A percentile compares a stretch with the other conserved stretches of the same genome.
Evolutionary conservation across 495 filamentous ascomycete species (phyloP).

Genomic region (Pseudomonodictys pantanalensis): DNA sequence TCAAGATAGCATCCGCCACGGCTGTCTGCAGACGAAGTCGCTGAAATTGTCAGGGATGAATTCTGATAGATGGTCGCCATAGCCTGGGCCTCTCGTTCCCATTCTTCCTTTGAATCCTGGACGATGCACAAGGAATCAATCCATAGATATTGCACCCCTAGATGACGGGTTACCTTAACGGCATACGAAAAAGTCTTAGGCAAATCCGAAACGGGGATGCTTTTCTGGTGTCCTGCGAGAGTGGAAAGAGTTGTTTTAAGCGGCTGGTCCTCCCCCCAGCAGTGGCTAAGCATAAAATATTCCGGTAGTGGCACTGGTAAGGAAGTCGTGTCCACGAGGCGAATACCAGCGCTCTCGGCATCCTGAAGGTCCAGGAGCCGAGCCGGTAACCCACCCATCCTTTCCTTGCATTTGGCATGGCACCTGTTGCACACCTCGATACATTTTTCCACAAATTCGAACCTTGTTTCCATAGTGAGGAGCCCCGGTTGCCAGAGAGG

Average conservation of each 20-base stretch:
- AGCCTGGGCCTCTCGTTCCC: neutral
- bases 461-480: neutral
- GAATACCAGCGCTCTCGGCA: neutral
- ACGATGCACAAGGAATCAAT: conserved; percentile 3
- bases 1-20: neutral
- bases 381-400: neutral
- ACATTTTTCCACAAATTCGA: neutral
- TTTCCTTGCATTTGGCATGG: neutral
- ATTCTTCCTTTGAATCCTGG: neutral
- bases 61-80: conserved; percentile 8
- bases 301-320: neutral
- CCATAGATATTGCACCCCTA: conserved; percentile 1
- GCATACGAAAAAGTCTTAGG: neutral
- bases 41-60: neutral
- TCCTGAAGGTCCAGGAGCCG: conserved; percentile 2
- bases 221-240: neutral
- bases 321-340: neutral
- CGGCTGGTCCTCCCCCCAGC: neutral
- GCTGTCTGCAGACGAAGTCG: neutral
- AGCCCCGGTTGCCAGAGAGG: neutral
- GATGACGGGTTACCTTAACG: neutral
- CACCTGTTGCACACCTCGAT: neutral
- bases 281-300: neutral
- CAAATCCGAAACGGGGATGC: neutral
- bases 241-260: neutral